Evolutionary conservation across 306 rosid species (phyloP), one percentile per base, ranked within the genome.

Genomic region (Medicago ruthenica): DNA sequence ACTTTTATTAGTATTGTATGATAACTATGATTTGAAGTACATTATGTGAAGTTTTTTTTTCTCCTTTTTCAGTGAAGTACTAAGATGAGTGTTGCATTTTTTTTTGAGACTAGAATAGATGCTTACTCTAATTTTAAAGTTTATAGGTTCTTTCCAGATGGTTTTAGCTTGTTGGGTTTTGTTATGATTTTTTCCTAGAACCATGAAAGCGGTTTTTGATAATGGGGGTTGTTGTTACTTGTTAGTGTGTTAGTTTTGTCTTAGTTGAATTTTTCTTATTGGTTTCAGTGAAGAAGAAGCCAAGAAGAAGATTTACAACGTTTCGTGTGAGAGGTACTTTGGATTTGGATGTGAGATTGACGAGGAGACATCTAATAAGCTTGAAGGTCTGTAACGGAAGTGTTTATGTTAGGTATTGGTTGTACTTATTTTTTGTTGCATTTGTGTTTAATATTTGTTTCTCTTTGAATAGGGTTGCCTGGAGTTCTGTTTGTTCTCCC

Each of bases 291-390:
- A 91, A 76, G 97, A 91, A 77, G 97, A 93, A 61, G 98, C 98
- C 15, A 93, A 88, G 85, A 91, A 81, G 92, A 93, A 80, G 82
- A 91, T 93, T 44, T 91, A 91, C 86, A 93, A 87, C 70, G 92
- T 91, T 57, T 88, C 96, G 0, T 93, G 91, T 15, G 98, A 88
- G 84, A 86, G 92, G 85, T 93, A 91, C 75, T 84, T 87, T 20
- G 97, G 97, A 5, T 93, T 93, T 73, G 98, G 98, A 18, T 87
- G 93, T 61, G 92, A 91, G 80, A 84, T 93, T 63, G 98, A 91
- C 9, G 98, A 93, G 79, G 98, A 93, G 84, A 93, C 98, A 10
- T 88, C 98, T 21, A 84, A 85, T 36, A 91, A 91, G 88, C 88
- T 93, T 5, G 98, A 89, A 84, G 96, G 97, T 89, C 12, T 65